Conservation (phyloP, 495 filamentous ascomycete genomes). For the Mytilinidion resinicola region DNA sequence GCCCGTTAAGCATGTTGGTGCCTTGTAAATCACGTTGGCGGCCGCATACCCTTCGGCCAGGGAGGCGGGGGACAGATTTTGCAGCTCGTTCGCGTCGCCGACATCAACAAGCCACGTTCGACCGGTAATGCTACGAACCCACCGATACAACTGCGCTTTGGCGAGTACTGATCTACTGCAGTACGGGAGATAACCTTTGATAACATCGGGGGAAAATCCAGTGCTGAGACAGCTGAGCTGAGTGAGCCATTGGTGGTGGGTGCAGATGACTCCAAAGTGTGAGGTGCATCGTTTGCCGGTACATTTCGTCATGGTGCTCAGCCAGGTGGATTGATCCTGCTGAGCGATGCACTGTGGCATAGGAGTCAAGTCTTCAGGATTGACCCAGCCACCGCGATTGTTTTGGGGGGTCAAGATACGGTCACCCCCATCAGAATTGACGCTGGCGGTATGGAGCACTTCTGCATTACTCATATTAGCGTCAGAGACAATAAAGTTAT, state of each 20-base stretch:
- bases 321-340: constrained; percentile 13
- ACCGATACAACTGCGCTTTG: constrained; percentile 15
- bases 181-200: constrained; percentile 7
- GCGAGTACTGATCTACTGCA: constrained; percentile 12
- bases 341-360: constrained; percentile 21
- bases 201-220: constrained; percentile 10
- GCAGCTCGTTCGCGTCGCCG: constrained; percentile 9
- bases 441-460: too few relatives aligned
- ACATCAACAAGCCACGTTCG: constrained; percentile 19
- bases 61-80: constrained; percentile 5
- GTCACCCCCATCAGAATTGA: not conserved
- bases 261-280: constrained; percentile 13
- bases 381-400: constrained; percentile 10
- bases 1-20: constrained; percentile 6
- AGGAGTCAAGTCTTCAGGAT: constrained; percentile 12
- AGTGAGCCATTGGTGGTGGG: constrained; percentile 19
- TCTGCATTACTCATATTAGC: too few relatives aligned
- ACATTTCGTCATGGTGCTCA: constrained; percentile 11
- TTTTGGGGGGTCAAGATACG: constrained; percentile 5
- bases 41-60: constrained; percentile 10
- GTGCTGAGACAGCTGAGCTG: constrained; percentile 18
- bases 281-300: constrained; percentile 14
- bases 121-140: constrained; percentile 7
- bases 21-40: not conserved
- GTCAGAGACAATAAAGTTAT: too few relatives aligned